Percentiles rank a stretch among this genome's conserved stretches.
Evolutionary conservation across 306 rosid species (phyloP).

Genomic region (Spatholobus suberectus): DNA sequence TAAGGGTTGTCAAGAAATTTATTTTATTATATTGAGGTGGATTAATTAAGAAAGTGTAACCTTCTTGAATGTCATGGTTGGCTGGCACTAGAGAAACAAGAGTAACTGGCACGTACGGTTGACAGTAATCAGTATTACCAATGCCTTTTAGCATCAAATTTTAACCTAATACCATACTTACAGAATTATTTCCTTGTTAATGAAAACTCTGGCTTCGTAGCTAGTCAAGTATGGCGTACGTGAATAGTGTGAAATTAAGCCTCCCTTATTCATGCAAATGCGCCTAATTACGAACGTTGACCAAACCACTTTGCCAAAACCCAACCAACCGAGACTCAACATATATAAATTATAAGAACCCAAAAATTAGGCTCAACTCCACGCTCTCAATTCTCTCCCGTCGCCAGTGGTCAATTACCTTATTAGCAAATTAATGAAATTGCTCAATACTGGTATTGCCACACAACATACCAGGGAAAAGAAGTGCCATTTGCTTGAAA

Average conservation of each 20-base stretch:
- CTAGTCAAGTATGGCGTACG: neutral
- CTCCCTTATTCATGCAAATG: conserved; percentile 12
- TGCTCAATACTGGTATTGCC: neutral
- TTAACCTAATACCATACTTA: too few relatives aligned
- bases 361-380: conserved; percentile 51
- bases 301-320: conserved; percentile 22
- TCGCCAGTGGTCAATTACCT: neutral
- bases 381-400: conserved; percentile 21
- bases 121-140: too few relatives aligned
- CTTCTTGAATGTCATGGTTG: too few relatives aligned
- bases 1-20: too few relatives aligned
- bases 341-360: neutral
- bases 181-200: too few relatives aligned
- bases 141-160: too few relatives aligned
- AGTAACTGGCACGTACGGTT: too few relatives aligned
- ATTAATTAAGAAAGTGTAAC: too few relatives aligned
- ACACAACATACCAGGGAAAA: neutral
- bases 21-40: too few relatives aligned
- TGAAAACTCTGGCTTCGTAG: neutral
- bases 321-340: neutral
- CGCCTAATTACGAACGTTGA: conserved; percentile 54
- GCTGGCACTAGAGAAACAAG: too few relatives aligned
- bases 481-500: neutral
- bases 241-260: neutral
- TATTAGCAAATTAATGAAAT: neutral